Evolutionary conservation across 345 rosid species (phyloP).

Genomic region (Turnera subulata): DNA sequence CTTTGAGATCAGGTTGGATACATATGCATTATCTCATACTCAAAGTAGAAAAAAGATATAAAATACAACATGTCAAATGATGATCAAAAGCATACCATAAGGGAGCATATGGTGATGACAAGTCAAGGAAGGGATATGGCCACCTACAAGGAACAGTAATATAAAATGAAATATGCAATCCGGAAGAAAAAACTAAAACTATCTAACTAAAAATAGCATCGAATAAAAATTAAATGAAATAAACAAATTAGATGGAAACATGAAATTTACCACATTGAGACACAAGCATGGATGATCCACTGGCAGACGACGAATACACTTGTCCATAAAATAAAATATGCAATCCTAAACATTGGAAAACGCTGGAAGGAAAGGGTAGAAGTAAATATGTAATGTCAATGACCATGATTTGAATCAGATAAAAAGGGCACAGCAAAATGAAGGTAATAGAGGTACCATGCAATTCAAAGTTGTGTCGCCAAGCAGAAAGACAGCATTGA

Average conservation of each 20-base stretch:
- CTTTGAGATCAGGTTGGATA: neutral
- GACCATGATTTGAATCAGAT: too few relatives aligned
- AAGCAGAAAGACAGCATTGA: slow-evolving; percentile 71
- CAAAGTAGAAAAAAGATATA: too few relatives aligned
- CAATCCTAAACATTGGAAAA: slow-evolving; percentile 76
- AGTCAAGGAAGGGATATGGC: slow-evolving; percentile 91
- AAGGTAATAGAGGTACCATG: slow-evolving; percentile 44
- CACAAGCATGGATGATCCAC: slow-evolving; percentile 87
- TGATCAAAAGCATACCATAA: slow-evolving; percentile 50
- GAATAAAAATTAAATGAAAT: neutral
- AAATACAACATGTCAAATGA: neutral
- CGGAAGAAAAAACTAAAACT: slow-evolving; percentile 9
- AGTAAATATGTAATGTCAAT: too few relatives aligned
- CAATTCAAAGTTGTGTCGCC: slow-evolving; percentile 70
- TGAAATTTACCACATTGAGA: slow-evolving; percentile 56
- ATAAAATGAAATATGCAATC: slow-evolving; percentile 3
- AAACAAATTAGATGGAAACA: neutral
- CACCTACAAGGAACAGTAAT: slow-evolving; percentile 48
- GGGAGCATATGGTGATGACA: slow-evolving; percentile 67
- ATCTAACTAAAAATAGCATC: neutral
- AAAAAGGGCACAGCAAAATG: too few relatives aligned
- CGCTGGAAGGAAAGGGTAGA: slow-evolving; percentile 41
- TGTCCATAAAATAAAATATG: slow-evolving; percentile 76
- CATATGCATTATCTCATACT: too few relatives aligned
- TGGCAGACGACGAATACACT: slow-evolving; percentile 62